A percentile compares a stretch with the other conserved stretches of the same genome.
These are phyloP conservation scores for Lipomyces sp. DNA, from an alignment of 805 yeast species.

Conservation along the genomic window DNA sequence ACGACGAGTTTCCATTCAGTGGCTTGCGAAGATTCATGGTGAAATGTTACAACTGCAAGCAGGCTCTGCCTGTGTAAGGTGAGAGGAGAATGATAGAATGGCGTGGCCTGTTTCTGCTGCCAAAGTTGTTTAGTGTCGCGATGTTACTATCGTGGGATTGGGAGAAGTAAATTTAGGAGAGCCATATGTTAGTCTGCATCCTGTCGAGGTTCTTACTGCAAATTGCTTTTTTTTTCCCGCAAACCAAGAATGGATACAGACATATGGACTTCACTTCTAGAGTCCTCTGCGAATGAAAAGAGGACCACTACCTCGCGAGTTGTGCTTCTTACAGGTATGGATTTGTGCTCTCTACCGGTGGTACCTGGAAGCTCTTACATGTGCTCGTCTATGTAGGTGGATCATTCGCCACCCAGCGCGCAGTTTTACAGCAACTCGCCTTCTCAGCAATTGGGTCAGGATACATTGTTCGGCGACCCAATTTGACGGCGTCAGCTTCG, in stretches of 20 bases:
- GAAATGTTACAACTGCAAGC: too few species aligned
- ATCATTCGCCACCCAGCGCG: not conserved
- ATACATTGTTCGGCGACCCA: slow-evolving; percentile 5
- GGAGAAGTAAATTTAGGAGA: too few species aligned
- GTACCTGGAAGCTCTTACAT: not conserved
- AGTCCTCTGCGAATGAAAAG: slow-evolving; percentile 7
- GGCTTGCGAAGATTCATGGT: slow-evolving; percentile 30
- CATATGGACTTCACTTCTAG: slow-evolving; percentile 21
- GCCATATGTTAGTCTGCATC: too few species aligned
- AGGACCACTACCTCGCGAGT: slow-evolving; percentile 5
- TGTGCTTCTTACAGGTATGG: slow-evolving; percentile 13
- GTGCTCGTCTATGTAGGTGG: too few species aligned
- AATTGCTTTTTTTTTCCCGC: too few species aligned
- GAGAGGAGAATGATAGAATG: too few species aligned
- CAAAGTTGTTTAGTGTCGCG: too few species aligned
- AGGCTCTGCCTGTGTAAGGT: too few species aligned
- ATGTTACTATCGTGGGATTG: too few species aligned
- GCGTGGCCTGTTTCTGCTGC: too few species aligned
- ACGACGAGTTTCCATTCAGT: slow-evolving; percentile 12
- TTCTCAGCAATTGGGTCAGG: slow-evolving; percentile 3
- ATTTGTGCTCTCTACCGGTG: not conserved
- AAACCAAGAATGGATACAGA: slow-evolving; percentile 1
- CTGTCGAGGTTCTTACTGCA: too few species aligned
- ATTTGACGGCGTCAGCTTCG: slow-evolving; percentile 19
- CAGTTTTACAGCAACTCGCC: slow-evolving; percentile 11